Percentiles rank a stretch among this genome's conserved stretches.
phyloP scores from a whole-genome alignment of 176 grass and related monocot genomes.

The Saccharum officinarum region DNA sequence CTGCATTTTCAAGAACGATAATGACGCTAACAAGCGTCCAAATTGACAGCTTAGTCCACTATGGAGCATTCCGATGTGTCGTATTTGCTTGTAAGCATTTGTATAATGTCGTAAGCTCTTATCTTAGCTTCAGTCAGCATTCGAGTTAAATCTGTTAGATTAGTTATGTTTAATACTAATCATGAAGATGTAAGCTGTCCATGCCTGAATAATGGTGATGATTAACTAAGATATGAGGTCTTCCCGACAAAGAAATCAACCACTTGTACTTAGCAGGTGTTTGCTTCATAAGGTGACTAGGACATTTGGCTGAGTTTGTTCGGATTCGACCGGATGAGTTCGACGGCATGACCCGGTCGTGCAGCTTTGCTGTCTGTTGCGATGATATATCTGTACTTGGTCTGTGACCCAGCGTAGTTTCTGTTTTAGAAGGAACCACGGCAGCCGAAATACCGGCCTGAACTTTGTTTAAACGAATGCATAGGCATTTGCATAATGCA shows the following conservation, averaged over 20 bases:
- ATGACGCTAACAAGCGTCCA: background rate
- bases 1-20: background rate
- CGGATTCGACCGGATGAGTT: background rate
- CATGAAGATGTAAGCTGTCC: background rate
- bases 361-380: too few relatives aligned
- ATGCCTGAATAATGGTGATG: background rate
- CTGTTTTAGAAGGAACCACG: too few relatives aligned
- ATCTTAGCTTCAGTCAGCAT: background rate
- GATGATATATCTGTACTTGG: too few relatives aligned
- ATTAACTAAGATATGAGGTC: background rate
- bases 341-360: background rate
- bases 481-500: too few relatives aligned
- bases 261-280: background rate
- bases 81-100: background rate
- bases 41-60: background rate
- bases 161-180: background rate
- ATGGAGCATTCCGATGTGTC: background rate
- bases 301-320: background rate
- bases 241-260: background rate
- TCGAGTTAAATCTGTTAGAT: background rate
- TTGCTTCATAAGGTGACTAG: conserved; percentile 21
- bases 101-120: background rate
- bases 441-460: too few relatives aligned
- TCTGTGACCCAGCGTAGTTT: too few relatives aligned
- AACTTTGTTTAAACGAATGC: too few relatives aligned